Evolutionary conservation across 129 eudicot genomes (phyloP).

Genomic region (Pseudognaphalium luteoalbum): DNA sequence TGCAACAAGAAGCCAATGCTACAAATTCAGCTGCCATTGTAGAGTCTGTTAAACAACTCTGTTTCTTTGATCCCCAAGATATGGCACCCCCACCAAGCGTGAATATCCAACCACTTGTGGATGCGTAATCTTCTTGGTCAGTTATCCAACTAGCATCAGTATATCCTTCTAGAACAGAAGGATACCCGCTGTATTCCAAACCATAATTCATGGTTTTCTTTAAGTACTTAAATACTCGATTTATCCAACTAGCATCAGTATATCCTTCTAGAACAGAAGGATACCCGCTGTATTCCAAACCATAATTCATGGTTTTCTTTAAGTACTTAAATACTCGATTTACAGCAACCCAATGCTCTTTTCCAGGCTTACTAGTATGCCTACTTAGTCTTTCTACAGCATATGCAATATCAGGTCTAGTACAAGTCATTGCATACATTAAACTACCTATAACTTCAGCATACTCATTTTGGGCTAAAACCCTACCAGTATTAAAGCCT

Average conservation of each 20-base stretch:
- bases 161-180: background rate
- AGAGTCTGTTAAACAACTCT: background rate
- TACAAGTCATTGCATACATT: conserved; percentile 5
- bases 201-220: conserved; percentile 1
- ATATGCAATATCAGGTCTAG: conserved; percentile 2
- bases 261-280: background rate
- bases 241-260: background rate
- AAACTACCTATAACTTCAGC: background rate
- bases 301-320: background rate
- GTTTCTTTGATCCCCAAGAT: background rate
- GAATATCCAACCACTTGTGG: background rate
- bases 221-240: background rate
- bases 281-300: background rate
- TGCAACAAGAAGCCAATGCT: background rate
- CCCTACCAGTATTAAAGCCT: background rate
- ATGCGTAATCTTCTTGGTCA: background rate
- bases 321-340: conserved; percentile 1
- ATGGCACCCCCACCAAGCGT: conserved; percentile 1
- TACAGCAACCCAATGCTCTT: background rate
- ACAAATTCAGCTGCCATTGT: background rate
- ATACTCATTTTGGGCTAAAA: background rate
- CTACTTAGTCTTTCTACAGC: conserved; percentile 6
- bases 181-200: background rate
- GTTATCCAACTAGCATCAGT: background rate
- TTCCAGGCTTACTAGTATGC: background rate